Evolutionary conservation across 2,329 filamentous ascomycete species (phyloP), one percentile per base, ranked within the genome.

Genomic region (Venturia nashicola): DNA sequence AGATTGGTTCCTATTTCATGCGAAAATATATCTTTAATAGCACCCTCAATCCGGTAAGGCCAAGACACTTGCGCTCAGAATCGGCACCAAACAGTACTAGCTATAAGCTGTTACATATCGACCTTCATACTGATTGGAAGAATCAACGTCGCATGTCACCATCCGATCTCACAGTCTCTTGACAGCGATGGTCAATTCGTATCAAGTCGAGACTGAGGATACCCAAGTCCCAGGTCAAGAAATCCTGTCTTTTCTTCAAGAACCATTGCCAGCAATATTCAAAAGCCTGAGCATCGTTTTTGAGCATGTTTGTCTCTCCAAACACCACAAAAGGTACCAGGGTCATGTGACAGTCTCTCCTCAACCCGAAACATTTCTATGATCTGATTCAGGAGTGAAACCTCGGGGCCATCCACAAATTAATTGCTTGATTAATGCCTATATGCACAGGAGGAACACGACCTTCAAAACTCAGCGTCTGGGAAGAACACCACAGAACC

Each of bases 381-480:
- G 2, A 14, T 36, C 51, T 36, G 7, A 16, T 18, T 20, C 18
- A 8, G 23, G 48, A 6, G 14, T 57, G 51, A 57, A 57, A 57
- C 51, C 11, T 36, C 16, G 51, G 20, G 32, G 16, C 18, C 14
- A 36, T 2, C 32, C 32, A 27, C 51, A 57, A n/a, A 36, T 57
- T 57, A 57, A 57, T 57, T 57, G 51, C 51, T 57, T 57, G 51
- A 36, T 57, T 57, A 36, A 36, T 57, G 51, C 16, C 51, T 7
- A 16, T 32, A 57, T 34, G 51, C 51, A 36, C 4, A 36, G 5
- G 4, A 57, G 8, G 51, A 57, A 36, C 32, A 18, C 32, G 14
- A 57, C 18, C 32, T 18, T 57, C 51, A 57, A 57, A 57, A 57
- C 27, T 36, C 51, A 5, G 18, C 51, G n/a, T 36, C 27, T n/a